phyloP scores from a whole-genome alignment of 139 green algal genomes.

The Eudorina sp. region DNA sequence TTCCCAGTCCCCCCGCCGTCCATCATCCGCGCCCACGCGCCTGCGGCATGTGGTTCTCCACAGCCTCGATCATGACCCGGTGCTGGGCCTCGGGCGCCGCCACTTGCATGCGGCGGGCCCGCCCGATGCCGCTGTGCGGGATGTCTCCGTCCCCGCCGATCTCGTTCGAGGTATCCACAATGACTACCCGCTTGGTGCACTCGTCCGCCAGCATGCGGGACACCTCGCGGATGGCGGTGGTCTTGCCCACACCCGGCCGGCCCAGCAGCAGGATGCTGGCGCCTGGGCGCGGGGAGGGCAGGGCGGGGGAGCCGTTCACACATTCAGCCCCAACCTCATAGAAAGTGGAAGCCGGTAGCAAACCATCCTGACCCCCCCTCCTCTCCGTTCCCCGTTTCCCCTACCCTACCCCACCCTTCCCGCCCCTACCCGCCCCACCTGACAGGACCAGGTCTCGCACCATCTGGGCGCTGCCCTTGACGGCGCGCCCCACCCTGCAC shows the following conservation, averaged over 20 bases:
- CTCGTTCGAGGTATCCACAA: constrained; percentile 96
- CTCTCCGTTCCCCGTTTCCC: not conserved
- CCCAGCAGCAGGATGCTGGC: constrained; percentile 83
- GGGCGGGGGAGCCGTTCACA: too few relatives aligned
- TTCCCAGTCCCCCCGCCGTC: not conserved
- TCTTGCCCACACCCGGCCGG: constrained; percentile 95
- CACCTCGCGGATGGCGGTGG: constrained; percentile 85
- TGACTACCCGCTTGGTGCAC: constrained; percentile 83
- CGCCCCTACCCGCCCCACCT: not conserved
- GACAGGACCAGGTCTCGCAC: constrained; percentile 88
- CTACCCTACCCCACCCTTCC: not conserved
- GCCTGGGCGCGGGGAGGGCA: constrained; percentile 45
- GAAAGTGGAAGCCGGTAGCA: not conserved
- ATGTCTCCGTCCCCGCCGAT: constrained; percentile 95
- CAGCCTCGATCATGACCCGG: constrained; percentile 92
- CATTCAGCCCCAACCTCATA: too few relatives aligned
- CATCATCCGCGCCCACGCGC: not conserved
- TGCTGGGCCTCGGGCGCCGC: constrained; percentile 81
- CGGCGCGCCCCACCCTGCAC: constrained; percentile 93
- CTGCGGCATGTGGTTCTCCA: constrained; percentile 98
- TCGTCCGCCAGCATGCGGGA: constrained; percentile 88
- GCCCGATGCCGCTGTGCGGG: constrained; percentile 94
- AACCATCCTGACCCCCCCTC: too few relatives aligned
- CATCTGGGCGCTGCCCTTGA: constrained; percentile 94
- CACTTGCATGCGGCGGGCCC: constrained; percentile 95